These are phyloP conservation scores for Hericium rajendrae DNA, from an alignment of 768 basidiomycete species.

Conservation along the genomic window DNA sequence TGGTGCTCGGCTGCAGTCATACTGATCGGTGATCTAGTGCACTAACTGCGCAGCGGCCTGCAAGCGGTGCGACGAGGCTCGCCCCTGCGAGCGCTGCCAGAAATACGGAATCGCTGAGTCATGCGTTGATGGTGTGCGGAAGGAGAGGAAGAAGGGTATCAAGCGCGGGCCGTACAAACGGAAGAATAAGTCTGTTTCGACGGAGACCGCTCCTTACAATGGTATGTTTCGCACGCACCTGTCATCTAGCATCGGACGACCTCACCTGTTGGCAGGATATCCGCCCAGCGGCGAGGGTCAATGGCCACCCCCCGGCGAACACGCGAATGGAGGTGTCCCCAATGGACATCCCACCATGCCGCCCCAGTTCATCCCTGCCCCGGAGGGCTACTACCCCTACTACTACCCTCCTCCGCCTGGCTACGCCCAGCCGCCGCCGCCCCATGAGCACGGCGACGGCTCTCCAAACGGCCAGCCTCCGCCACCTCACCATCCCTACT, in stretches of 20 bases:
- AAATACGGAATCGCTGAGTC: constrained; percentile 50
- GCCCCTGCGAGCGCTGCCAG: constrained; percentile 54
- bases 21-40: constrained; percentile 25
- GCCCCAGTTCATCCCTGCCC: constrained; percentile 21
- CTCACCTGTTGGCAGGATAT: constrained; percentile 10
- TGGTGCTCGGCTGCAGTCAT: not conserved
- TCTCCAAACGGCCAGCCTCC: constrained; percentile 21
- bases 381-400: constrained; percentile 36
- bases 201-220: constrained; percentile 15
- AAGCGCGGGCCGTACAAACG: constrained; percentile 52
- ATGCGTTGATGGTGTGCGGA: constrained; percentile 53
- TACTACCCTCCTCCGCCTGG: constrained; percentile 34
- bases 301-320: constrained; percentile 21
- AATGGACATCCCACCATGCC: constrained; percentile 21
- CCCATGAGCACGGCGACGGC: constrained; percentile 27
- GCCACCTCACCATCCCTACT: constrained; percentile 28
- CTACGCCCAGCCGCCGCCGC: constrained; percentile 28
- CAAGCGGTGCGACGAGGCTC: constrained; percentile 47
- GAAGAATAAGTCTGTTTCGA: constrained; percentile 27
- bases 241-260: not conserved
- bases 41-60: constrained; percentile 50
- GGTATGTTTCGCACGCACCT: not conserved
- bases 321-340: constrained; percentile 12
- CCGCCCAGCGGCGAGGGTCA: constrained; percentile 21
- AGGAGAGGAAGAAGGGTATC: constrained; percentile 54